A percentile compares a stretch with the other conserved stretches of the same genome.
These are phyloP conservation scores for Podila epigama DNA, from an alignment of 192 early-diverging fungal genomes.

Conservation along the genomic window DNA sequence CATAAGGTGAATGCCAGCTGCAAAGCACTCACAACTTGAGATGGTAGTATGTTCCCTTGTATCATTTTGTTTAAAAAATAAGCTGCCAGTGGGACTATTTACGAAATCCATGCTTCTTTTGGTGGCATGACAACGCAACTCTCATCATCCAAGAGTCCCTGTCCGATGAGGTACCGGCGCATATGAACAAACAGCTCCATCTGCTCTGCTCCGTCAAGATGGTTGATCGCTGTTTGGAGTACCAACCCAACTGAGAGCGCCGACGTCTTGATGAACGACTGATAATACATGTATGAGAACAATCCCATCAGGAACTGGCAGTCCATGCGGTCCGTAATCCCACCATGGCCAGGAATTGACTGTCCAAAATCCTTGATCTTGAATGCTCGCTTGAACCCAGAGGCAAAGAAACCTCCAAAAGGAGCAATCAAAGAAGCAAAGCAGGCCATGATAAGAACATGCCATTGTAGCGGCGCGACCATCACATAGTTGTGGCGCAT, in stretches of 20 bases:
- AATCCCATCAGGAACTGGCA: slow-evolving; percentile 98
- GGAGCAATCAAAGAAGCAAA: slow-evolving; percentile 97
- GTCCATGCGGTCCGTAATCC: slow-evolving; percentile 96
- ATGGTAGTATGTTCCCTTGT: background rate
- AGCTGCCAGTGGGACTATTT: too few relatives aligned
- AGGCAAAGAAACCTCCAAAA: slow-evolving; percentile 98
- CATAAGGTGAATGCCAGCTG: too few relatives aligned
- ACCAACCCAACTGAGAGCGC: slow-evolving; percentile 38
- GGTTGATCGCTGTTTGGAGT: slow-evolving; percentile 31
- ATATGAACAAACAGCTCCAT: slow-evolving; percentile 50
- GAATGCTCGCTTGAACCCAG: slow-evolving; percentile 95
- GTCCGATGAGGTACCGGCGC: slow-evolving; percentile 51
- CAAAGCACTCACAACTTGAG: too few relatives aligned
- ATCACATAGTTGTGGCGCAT: slow-evolving; percentile 53
- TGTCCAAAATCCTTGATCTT: slow-evolving; percentile 97
- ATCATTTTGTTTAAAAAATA: background rate
- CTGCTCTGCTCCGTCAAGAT: slow-evolving; percentile 43
- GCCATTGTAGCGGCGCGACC: slow-evolving; percentile 87
- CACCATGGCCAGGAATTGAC: slow-evolving; percentile 98
- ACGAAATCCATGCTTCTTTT: slow-evolving; percentile 45
- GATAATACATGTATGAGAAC: slow-evolving; percentile 91
- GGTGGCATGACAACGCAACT: slow-evolving; percentile 44
- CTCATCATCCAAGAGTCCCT: slow-evolving; percentile 41
- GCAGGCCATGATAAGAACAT: slow-evolving; percentile 84
- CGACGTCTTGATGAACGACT: slow-evolving; percentile 81